A percentile compares a stretch with the other conserved stretches of the same genome.
These are phyloP conservation scores for Sistotremastrum suecicum DNA, from an alignment of 768 basidiomycete genomes.

Conservation along the genomic window DNA sequence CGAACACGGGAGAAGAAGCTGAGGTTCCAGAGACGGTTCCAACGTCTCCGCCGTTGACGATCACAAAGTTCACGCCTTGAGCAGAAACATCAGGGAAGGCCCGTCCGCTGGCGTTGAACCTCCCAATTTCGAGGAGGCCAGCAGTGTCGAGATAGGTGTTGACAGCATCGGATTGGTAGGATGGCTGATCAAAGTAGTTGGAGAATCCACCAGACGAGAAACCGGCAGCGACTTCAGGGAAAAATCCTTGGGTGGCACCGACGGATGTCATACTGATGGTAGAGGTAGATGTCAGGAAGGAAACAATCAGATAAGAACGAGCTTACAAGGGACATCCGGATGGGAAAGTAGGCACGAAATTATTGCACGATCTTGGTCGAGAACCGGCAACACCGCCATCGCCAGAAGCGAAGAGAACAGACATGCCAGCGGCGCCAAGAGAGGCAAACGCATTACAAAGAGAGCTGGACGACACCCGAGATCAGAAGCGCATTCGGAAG, in stretches of 20 bases:
- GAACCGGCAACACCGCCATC: slow-evolving; percentile 24
- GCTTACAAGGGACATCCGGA: slow-evolving; percentile 21
- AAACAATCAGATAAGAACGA: not conserved
- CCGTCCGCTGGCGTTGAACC: slow-evolving; percentile 16
- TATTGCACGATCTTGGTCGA: slow-evolving; percentile 13
- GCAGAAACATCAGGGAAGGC: slow-evolving; percentile 28
- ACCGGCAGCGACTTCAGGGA: slow-evolving; percentile 16
- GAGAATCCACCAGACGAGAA: slow-evolving; percentile 25
- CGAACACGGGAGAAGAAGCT: slow-evolving; percentile 20
- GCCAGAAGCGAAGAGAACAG: slow-evolving; percentile 25
- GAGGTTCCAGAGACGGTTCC: slow-evolving; percentile 17
- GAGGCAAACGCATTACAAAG: slow-evolving; percentile 23
- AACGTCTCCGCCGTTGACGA: slow-evolving; percentile 9
- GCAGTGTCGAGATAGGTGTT: slow-evolving; percentile 1
- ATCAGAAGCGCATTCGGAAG: not conserved
- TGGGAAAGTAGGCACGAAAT: slow-evolving; percentile 22
- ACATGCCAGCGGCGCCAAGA: slow-evolving; percentile 22
- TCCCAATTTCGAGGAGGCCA: not conserved
- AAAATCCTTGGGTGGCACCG: slow-evolving; percentile 17
- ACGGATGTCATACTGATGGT: slow-evolving; percentile 19
- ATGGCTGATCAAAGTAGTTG: slow-evolving; percentile 17
- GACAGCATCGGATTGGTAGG: slow-evolving; percentile 13
- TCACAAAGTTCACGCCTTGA: slow-evolving; percentile 24
- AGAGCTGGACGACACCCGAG: slow-evolving; percentile 6
- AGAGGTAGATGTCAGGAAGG: not conserved